These are phyloP conservation scores for Candida neerlandica DNA, from an alignment of 1,139 yeast genomes.

Conservation along the genomic window DNA sequence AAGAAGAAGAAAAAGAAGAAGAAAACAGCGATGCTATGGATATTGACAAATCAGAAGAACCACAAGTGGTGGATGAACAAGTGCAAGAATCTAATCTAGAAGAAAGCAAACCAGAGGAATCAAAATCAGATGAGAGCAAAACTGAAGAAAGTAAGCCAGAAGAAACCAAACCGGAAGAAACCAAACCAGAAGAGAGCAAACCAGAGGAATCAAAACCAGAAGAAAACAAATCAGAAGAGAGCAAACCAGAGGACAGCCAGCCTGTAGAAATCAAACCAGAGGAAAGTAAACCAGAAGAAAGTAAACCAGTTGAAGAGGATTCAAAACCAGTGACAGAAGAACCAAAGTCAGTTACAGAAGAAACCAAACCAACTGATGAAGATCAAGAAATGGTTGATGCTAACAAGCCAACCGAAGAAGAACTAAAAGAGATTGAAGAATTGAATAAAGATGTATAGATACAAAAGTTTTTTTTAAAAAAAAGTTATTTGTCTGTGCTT, in stretches of 20 bases:
- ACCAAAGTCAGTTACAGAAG: neutral
- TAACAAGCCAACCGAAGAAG: slow-evolving; percentile 36
- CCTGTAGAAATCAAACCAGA: slow-evolving; percentile 59
- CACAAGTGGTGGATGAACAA: neutral
- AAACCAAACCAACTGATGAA: neutral
- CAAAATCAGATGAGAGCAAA: neutral
- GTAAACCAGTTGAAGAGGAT: neutral
- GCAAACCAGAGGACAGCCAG: neutral
- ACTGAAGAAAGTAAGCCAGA: neutral
- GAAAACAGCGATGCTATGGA: slow-evolving; percentile 27
- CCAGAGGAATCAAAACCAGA: neutral
- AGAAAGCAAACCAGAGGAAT: neutral
- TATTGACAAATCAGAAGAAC: slow-evolving; percentile 69
- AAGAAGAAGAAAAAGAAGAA: neutral
- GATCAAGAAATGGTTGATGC: slow-evolving; percentile 4
- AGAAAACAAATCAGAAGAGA: slow-evolving; percentile 41
- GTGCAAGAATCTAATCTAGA: neutral
- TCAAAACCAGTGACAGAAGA: slow-evolving; percentile 1
- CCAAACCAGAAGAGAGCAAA: slow-evolving; percentile 70
- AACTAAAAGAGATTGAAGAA: slow-evolving; percentile 41
- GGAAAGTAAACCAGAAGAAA: slow-evolving; percentile 48
- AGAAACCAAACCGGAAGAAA: slow-evolving; percentile 54
- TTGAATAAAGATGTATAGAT: slow-evolving; percentile 25
- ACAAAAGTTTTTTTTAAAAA: too few relatives aligned
- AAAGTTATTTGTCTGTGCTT: neutral